These are phyloP conservation scores for Vitis hybrid DNA, from an alignment of 177 flowering plant genomes.

Conservation along the genomic window DNA sequence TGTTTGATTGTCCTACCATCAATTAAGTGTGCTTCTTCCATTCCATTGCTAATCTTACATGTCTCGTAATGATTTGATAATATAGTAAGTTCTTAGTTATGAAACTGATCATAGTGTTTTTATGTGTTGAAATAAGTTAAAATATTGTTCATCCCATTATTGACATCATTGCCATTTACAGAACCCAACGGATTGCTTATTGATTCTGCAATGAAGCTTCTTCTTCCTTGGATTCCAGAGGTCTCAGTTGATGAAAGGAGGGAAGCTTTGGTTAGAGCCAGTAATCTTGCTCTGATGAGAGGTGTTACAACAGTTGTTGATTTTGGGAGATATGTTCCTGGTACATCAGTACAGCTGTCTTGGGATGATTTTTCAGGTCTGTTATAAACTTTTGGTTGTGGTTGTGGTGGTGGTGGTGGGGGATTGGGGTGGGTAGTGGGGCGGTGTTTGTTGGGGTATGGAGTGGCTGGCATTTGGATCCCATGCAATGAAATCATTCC, in stretches of 20 bases:
- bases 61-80: not conserved
- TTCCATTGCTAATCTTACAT: not conserved
- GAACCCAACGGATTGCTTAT: constrained; percentile 87
- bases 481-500: not conserved
- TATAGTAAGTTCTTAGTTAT: not conserved
- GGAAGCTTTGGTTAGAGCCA: constrained; percentile 78
- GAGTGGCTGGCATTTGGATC: not conserved
- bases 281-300: constrained; percentile 63
- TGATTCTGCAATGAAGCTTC: constrained; percentile 89
- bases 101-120: not conserved
- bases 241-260: constrained; percentile 70
- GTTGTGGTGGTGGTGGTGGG: no score
- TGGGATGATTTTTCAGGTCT: constrained; percentile 95
- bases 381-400: not conserved
- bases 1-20: no score
- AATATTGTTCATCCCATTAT: not conserved
- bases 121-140: not conserved
- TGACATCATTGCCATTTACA: constrained; percentile 31
- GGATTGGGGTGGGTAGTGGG: no score
- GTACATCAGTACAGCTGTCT: constrained; percentile 47
- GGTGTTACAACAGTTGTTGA: constrained; percentile 98
- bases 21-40: no score
- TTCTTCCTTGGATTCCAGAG: constrained; percentile 60
- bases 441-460: no score
- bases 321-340: constrained; percentile 88